Percentiles rank a stretch among this genome's conserved stretches.
These are phyloP conservation scores for Cyclotella choctawhatcheeana DNA, from an alignment of 108 stramenopile genomes.

Conservation along the genomic window DNA sequence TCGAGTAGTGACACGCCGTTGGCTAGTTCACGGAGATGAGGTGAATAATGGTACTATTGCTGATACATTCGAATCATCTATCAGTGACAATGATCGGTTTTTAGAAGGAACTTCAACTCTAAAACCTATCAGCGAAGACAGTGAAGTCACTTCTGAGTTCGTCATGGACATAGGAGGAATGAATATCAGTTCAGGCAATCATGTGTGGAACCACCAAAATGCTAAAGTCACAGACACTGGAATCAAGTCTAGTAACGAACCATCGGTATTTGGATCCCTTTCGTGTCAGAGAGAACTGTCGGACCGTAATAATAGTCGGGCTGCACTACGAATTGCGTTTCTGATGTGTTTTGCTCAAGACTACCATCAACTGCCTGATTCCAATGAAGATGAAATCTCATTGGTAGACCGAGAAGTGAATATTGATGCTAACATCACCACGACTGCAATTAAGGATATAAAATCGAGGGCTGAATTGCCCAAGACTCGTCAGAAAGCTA, in stretches of 20 bases:
- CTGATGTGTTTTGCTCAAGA: conserved; percentile 77
- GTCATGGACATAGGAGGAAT: conserved; percentile 78
- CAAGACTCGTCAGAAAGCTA: conserved; percentile 29
- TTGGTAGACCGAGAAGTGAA: conserved; percentile 51
- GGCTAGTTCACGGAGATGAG: conserved; percentile 77
- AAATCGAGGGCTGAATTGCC: conserved; percentile 16
- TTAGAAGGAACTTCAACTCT: conserved; percentile 1
- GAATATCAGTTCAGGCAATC: conserved; percentile 48
- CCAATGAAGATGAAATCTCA: background rate
- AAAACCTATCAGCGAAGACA: conserved; percentile 12
- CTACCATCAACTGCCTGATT: conserved; percentile 37
- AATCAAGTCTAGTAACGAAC: conserved; percentile 69
- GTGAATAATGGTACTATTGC: background rate
- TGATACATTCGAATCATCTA: conserved; percentile 9
- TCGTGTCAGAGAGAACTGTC: conserved; percentile 67
- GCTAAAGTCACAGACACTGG: background rate
- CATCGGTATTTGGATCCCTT: conserved; percentile 47
- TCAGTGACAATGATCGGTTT: background rate
- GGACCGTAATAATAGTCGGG: conserved; percentile 53
- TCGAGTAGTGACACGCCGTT: conserved; percentile 59
- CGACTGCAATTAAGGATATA: conserved; percentile 7
- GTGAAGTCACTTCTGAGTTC: conserved; percentile 78
- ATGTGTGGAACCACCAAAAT: conserved; percentile 44
- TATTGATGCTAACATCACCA: conserved; percentile 32
- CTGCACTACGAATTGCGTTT: conserved; percentile 79